phyloP scores from a whole-genome alignment of 352 stramenopile species.

The Elongisporangium undulatum region DNA sequence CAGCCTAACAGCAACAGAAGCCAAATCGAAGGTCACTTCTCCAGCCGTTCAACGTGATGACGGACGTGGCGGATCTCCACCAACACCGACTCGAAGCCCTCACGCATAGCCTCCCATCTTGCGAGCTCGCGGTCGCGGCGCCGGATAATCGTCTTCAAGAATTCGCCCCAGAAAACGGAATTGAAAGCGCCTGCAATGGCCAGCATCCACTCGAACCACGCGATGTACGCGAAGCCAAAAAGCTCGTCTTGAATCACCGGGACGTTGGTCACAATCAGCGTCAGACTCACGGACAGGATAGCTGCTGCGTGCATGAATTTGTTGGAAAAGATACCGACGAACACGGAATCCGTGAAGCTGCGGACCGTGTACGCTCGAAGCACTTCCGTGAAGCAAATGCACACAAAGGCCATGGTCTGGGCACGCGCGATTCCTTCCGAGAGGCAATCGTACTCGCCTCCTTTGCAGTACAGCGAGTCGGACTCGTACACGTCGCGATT shows the following conservation, averaged over 20 bases:
- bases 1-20: too few species aligned
- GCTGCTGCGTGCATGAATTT: conserved; percentile 58
- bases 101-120: conserved; percentile 38
- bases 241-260: conserved; percentile 57
- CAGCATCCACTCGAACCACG: conserved; percentile 52
- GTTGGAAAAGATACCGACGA: conserved; percentile 59
- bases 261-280: conserved; percentile 44
- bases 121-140: conserved; percentile 26
- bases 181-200: conserved; percentile 33
- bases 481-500: conserved; percentile 27
- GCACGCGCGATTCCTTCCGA: conserved; percentile 48
- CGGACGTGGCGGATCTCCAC: conserved; percentile 56
- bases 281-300: conserved; percentile 47
- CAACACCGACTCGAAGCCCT: conserved; percentile 49
- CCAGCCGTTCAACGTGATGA: conserved; percentile 45
- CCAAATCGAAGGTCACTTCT: too few species aligned
- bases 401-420: conserved; percentile 76
- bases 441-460: conserved; percentile 56
- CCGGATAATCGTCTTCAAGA: conserved; percentile 43
- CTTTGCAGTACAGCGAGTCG: conserved; percentile 40
- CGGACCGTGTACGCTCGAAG: conserved; percentile 74
- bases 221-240: conserved; percentile 67
- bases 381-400: conserved; percentile 66
- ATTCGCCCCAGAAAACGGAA: conserved; percentile 50
- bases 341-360: conserved; percentile 64